These are phyloP conservation scores for Cryptosporidium canis DNA, from an alignment of 169 alveolate genomes.

Conservation along the genomic window DNA sequence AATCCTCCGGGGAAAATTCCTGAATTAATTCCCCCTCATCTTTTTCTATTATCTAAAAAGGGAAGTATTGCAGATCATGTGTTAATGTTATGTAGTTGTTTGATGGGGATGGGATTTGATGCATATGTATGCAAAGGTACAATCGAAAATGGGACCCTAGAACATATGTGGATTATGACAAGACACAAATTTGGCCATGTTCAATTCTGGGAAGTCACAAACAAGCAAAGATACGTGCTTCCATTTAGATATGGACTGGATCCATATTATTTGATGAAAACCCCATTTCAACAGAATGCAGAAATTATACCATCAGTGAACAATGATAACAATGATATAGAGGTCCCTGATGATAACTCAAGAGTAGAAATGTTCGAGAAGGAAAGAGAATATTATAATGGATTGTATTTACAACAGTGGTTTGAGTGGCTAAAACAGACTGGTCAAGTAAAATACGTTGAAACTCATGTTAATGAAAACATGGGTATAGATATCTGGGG, in stretches of 20 bases:
- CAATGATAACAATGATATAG: constrained; percentile 26
- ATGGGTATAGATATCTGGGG: constrained; percentile 71
- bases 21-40: constrained; percentile 77
- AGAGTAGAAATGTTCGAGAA: constrained; percentile 55
- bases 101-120: constrained; percentile 78
- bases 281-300: constrained; percentile 39
- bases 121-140: constrained; percentile 82
- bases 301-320: constrained; percentile 50
- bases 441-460: constrained; percentile 44
- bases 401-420: constrained; percentile 68
- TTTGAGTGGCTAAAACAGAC: constrained; percentile 72
- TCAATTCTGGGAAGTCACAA: constrained; percentile 82
- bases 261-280: constrained; percentile 5
- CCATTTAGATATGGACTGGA: constrained; percentile 70
- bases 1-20: constrained; percentile 57
- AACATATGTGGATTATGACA: constrained; percentile 81
- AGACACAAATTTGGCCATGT: constrained; percentile 79
- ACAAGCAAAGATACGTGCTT: constrained; percentile 75
- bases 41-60: constrained; percentile 77
- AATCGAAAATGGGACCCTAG: constrained; percentile 77
- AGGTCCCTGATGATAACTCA: constrained; percentile 32
- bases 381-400: constrained; percentile 64
- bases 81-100: constrained; percentile 76
- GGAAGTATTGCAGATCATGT: constrained; percentile 80
- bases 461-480: constrained; percentile 25